Evolutionary conservation across 768 basidiomycete species (phyloP), one percentile per base, ranked within the genome.

Genomic region (Tylopilus balloui): DNA sequence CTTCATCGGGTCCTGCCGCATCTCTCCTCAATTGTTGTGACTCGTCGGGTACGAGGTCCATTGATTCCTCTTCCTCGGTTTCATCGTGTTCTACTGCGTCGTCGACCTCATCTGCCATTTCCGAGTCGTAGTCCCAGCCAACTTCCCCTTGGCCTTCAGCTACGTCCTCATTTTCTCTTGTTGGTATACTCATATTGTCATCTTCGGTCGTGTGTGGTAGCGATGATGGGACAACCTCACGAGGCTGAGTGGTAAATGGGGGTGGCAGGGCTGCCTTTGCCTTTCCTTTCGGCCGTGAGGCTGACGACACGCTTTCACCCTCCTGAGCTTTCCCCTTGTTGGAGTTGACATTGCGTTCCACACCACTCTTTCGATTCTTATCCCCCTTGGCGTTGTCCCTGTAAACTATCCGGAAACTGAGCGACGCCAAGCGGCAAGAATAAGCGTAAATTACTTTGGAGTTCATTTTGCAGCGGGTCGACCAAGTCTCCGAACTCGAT

Each of bases 401-500:
- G 54, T 84, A 88, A 19, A 79, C 87, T 88, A 57, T 14, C 3
- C 2, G 43, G 5, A 20, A 12, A 10, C n/a, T 51, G 29, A 52
- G 48, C 21, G 27, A 48, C 21, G 8, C 14, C 7, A 31, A 24
- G 25, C 15, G 12, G 24, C 14, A 28, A 51, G n/a, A 32, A 49
- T 10, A 24, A 28, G 11, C 31, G 12, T 24, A 17, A 20, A n/a
- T 53, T 48, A 84, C 90, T 69, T 50, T 76, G 69, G 9, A 92
- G 76, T 61, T 92, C 88, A 0, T 60, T 68, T 52, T 85, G 80
- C 4, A 90, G 72, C 36, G 71, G 70, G 28, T 79, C 77, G 0
- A 82, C 77, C 36, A 90, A 70, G 60, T 90, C 87, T 2, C 80
- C 78, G 50, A 92, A 84, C 55, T 90, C 84, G 29, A 90, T 77